phyloP scores from a whole-genome alignment of 257 asterid species.

The Capsicum baccatum region DNA sequence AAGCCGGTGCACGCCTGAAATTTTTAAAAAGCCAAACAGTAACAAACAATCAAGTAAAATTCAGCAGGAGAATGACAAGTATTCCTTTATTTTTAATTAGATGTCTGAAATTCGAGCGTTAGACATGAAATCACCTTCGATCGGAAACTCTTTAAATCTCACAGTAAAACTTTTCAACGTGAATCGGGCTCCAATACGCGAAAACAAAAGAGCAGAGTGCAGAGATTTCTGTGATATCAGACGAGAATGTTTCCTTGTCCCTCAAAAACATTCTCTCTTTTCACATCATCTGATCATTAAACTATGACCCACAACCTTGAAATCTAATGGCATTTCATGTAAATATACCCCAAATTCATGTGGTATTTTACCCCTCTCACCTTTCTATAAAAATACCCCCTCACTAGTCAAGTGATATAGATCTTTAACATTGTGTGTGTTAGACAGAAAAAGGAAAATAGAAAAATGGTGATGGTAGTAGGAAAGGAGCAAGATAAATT shows the following conservation, averaged over 20 bases:
- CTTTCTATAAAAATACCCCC: neutral
- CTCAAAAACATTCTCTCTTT: conserved; percentile 41
- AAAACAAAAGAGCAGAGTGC: conserved; percentile 35
- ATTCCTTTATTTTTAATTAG: too few species aligned
- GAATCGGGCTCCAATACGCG: too few species aligned
- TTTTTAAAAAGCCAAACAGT: conserved; percentile 30
- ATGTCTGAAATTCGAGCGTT: too few species aligned
- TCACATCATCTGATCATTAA: conserved; percentile 55
- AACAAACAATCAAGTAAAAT: conserved; percentile 31
- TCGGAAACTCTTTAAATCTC: too few species aligned
- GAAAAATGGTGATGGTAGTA: neutral
- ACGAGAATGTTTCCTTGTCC: conserved; percentile 79
- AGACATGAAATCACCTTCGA: too few species aligned
- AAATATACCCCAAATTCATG: conserved; percentile 32
- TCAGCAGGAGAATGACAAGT: neutral
- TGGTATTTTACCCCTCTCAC: neutral
- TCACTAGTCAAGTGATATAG: neutral
- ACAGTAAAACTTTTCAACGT: too few species aligned
- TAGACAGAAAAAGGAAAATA: neutral
- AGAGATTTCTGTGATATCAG: conserved; percentile 37
- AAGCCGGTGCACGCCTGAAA: conserved; percentile 37
- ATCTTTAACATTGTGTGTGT: neutral
- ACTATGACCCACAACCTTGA: neutral
- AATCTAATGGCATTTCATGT: conserved; percentile 28
- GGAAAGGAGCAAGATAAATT: conserved; percentile 52